Conservation (phyloP, 176 grass and related monocot genomes). For the Avena atlantica region DNA sequence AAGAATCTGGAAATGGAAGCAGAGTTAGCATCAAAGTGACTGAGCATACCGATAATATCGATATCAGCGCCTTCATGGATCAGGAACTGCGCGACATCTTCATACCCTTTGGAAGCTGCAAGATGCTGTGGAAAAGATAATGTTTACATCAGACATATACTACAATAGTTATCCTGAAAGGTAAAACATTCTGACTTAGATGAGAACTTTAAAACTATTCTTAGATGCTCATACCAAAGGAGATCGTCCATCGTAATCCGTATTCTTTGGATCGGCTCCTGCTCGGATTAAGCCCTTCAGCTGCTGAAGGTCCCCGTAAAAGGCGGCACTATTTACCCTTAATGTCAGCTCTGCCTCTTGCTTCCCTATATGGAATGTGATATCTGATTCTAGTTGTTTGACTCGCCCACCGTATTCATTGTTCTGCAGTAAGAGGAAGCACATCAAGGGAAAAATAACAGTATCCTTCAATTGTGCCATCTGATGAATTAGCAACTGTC, state of each 20-base stretch:
- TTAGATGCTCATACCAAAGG: conserved; percentile 62
- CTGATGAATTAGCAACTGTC: neutral
- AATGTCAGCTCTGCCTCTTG: conserved; percentile 90
- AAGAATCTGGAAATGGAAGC: neutral
- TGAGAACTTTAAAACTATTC: neutral
- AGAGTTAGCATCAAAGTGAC: neutral
- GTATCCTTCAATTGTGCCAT: neutral
- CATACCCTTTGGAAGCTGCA: conserved; percentile 73
- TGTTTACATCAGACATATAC: neutral
- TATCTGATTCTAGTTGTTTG: conserved; percentile 84
- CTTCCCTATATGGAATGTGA: conserved; percentile 91
- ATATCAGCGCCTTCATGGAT: conserved; percentile 77
- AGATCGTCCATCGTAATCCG: conserved; percentile 87
- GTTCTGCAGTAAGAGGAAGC: conserved; percentile 45
- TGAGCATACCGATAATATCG: conserved; percentile 63
- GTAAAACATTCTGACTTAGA: neutral
- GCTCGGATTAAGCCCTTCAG: conserved; percentile 79
- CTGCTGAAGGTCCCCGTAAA: conserved; percentile 78
- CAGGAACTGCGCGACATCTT: conserved; percentile 81
- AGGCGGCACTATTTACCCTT: conserved; percentile 80
- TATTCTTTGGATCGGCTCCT: conserved; percentile 87
- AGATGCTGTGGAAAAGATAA: conserved; percentile 68
- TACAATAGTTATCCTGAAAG: neutral
- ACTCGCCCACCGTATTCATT: conserved; percentile 62
- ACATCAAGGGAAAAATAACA: neutral